Percentiles rank a stretch among this genome's conserved stretches.
Evolutionary conservation across 169 alveolate species (phyloP).

Genomic region (Plasmodium knowlesi): DNA sequence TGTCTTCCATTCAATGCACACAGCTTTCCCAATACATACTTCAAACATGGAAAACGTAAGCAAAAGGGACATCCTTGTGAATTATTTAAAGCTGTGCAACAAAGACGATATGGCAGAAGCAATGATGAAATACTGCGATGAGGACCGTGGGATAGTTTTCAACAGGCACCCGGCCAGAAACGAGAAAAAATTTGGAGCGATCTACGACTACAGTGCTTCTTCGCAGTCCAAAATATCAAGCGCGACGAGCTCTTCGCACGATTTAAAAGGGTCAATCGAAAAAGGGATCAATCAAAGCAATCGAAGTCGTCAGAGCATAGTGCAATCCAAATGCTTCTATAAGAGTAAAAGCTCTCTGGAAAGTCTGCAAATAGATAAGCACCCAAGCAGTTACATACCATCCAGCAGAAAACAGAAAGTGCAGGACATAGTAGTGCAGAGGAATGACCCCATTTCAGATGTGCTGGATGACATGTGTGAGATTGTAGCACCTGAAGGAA

Average conservation of each 20-base stretch:
- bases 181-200: conserved; percentile 51
- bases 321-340: conserved; percentile 30
- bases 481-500: conserved; percentile 72
- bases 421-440: background rate
- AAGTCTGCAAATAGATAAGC: background rate
- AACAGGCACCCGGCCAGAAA: conserved; percentile 63
- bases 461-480: conserved; percentile 51
- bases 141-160: conserved; percentile 68
- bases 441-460: conserved; percentile 28
- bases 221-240: conserved; percentile 15
- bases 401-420: background rate
- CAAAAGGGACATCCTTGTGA: conserved; percentile 42
- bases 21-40: background rate
- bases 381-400: background rate
- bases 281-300: conserved; percentile 4
- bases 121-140: conserved; percentile 61
- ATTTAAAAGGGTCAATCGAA: background rate
- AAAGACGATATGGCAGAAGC: conserved; percentile 65
- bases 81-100: conserved; percentile 47
- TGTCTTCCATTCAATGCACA: background rate
- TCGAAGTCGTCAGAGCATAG: background rate
- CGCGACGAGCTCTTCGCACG: background rate
- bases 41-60: conserved; percentile 31
- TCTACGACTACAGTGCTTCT: conserved; percentile 44
- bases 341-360: conserved; percentile 22